Base-by-base conservation (phyloP, 306 rosid species). In the Vigna trinervia region DNA sequence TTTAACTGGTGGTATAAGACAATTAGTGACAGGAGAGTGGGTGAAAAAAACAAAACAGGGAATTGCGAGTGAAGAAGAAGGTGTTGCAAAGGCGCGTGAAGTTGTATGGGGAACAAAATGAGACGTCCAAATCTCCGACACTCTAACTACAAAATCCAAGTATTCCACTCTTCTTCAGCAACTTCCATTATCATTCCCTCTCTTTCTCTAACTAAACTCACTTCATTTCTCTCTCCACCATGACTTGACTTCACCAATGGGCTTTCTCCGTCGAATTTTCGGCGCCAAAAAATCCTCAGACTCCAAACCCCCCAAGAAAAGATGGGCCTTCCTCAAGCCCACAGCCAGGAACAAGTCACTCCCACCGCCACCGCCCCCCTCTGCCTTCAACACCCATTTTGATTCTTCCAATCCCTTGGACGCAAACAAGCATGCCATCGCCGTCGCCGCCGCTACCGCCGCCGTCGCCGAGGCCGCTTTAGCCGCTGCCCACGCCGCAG, bases 391-490 rank as follows among this genome's bases (percentile, higher is more conserved):
- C 63, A 3, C 78, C 3, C 52, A 60, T 9, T 53, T 39, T 57
- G 77, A 77, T 43, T 15, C 79, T 13, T 36, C 90, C 0, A n/a
- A 74, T 12, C 57, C 87, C 58, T 54, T 87, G 63, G 93, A 85
- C 78, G 86, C 89, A 78, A 92, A 81, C 77, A 89, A 92, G 71
- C 97, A 91, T 76, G 99, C 99, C 12, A 87, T 95, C 14, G 99
- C 99, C 0, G 99, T 95, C 0, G 97, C 97, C 0, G 94, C 97
- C 1, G 99, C 99, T 5, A 95, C 97, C 0, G 99, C 97, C 0
- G 97, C 97, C 12, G 97, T 91, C 2, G 97, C 99, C 0, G 97
- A 95, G 82, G 99, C 97, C 0, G 97, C 97, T 5, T 89, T 95
- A 1, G 91, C 94, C 0, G 97, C 99, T 0, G 97, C 99, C 2